Evolutionary conservation across 805 yeast species (phyloP).

Genomic region (Jamesozyma jinghongensis): DNA sequence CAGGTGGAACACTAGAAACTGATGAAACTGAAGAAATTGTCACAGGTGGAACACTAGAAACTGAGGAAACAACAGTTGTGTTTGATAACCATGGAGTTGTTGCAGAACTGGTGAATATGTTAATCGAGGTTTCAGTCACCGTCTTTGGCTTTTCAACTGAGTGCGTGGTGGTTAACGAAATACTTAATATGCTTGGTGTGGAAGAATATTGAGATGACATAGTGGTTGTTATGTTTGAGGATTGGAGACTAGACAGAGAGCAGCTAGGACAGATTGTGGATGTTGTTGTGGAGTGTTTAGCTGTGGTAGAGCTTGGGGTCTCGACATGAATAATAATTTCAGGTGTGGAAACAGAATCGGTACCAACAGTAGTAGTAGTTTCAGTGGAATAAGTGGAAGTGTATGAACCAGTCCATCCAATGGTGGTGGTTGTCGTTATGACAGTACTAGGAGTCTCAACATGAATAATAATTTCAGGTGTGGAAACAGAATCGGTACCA

Average conservation of each 20-base stretch:
- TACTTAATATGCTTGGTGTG: too few relatives aligned
- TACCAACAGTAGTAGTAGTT: constrained; percentile 1
- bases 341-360: constrained; percentile 1
- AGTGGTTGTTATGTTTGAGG: constrained; percentile 3
- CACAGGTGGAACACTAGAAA: too few relatives aligned
- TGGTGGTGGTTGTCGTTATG: constrained; percentile 6
- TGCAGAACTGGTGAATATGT: too few relatives aligned
- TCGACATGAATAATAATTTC: constrained; percentile 10
- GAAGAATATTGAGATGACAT: neutral
- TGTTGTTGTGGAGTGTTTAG: constrained; percentile 2
- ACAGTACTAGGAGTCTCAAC: constrained; percentile 10
- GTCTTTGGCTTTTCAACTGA: too few relatives aligned
- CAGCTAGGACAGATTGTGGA: constrained; percentile 8
- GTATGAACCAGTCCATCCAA: constrained; percentile 11
- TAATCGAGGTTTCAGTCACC: too few relatives aligned
- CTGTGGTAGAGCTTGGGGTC: constrained; percentile 6
- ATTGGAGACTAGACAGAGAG: constrained; percentile 8
- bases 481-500: constrained; percentile 6
- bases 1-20: too few relatives aligned
- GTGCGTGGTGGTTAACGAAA: too few relatives aligned
- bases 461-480: constrained; percentile 10
- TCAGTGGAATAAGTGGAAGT: constrained; percentile 2
- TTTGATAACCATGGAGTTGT: too few relatives aligned
- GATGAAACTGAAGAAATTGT: too few relatives aligned
- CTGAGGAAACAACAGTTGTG: too few relatives aligned